Evolutionary conservation across 805 yeast species (phyloP).

Genomic region (Myxozyma nipponensis): DNA sequence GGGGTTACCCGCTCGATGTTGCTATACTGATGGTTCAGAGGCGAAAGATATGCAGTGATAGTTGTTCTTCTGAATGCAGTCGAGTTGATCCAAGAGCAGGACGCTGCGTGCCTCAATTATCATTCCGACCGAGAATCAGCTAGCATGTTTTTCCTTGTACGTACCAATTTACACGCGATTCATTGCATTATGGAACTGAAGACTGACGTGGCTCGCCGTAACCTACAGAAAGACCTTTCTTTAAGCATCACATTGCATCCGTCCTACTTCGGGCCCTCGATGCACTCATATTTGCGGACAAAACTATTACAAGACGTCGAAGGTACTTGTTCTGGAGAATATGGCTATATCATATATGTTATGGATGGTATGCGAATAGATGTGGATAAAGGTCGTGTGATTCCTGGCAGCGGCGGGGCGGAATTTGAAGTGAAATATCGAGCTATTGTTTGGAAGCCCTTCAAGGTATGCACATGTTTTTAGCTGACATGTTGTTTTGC

Average conservation of each 20-base stretch:
- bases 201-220: background rate
- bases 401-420: conserved; percentile 90
- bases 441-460: conserved; percentile 97
- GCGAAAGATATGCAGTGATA: background rate
- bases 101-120: background rate
- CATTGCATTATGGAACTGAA: background rate
- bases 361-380: conserved; percentile 91
- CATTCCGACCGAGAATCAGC: background rate
- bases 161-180: too few relatives aligned
- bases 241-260: conserved; percentile 93
- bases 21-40: too few relatives aligned
- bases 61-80: background rate
- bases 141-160: conserved; percentile 19
- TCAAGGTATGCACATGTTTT: conserved; percentile 48
- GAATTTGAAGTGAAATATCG: conserved; percentile 94
- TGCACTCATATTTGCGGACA: conserved; percentile 88
- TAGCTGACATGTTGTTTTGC: background rate
- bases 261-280: conserved; percentile 94
- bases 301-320: conserved; percentile 93
- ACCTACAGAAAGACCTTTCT: conserved; percentile 70
- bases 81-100: background rate
- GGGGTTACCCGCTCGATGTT: too few relatives aligned
- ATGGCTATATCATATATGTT: conserved; percentile 95
- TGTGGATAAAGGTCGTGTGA: conserved; percentile 87
- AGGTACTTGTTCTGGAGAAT: conserved; percentile 98